A percentile compares a stretch with the other conserved stretches of the same genome.
phyloP scores from a whole-genome alignment of 306 rosid genomes.

The Begonia peltatifolia region DNA sequence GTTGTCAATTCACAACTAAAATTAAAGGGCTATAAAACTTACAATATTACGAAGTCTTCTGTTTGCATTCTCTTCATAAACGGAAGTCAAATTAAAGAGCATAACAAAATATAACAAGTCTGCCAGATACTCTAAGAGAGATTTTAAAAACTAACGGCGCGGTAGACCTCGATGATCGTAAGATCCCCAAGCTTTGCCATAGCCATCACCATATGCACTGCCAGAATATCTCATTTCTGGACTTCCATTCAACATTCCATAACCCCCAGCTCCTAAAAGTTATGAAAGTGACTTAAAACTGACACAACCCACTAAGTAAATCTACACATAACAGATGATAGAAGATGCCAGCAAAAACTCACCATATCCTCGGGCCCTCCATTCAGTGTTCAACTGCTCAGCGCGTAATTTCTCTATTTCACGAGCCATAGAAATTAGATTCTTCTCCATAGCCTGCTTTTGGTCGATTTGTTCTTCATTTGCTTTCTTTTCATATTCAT shows the following conservation, averaged over 20 bases:
- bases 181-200: conserved; percentile 21
- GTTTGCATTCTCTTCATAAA: no score
- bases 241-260: conserved; percentile 26
- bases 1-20: no score
- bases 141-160: conserved; percentile 13
- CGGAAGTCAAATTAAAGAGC: no score
- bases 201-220: conserved; percentile 16
- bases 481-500: conserved; percentile 31
- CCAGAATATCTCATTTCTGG: conserved; percentile 25
- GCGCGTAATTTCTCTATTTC: conserved; percentile 31
- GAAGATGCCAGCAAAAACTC: conserved; percentile 9
- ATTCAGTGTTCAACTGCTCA: conserved; percentile 19
- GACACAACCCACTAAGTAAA: background rate
- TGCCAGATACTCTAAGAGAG: background rate
- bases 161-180: conserved; percentile 17
- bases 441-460: conserved; percentile 34
- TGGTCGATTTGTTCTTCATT: conserved; percentile 26
- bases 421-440: conserved; percentile 35
- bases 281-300: conserved; percentile 10
- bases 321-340: no score
- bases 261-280: conserved; percentile 23
- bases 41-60: no score
- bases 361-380: conserved; percentile 22
- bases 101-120: no score
- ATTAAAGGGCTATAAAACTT: no score